Evolutionary conservation across 2,329 filamentous ascomycete species (phyloP).

Genomic region (Davidsoniella neocaledoniae): DNA sequence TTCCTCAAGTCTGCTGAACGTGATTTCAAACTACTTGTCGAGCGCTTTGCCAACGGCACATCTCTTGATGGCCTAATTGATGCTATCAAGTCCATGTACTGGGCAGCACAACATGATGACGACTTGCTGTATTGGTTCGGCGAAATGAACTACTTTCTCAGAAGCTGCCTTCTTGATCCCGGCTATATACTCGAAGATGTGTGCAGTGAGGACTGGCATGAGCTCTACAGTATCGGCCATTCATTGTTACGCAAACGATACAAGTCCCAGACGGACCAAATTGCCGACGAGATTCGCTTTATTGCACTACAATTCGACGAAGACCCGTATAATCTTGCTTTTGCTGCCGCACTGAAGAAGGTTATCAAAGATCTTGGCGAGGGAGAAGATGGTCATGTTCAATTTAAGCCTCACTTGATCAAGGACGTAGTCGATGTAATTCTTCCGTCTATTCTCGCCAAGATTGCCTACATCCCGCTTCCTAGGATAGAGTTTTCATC

Average conservation of each 20-base stretch:
- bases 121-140: conserved; percentile 87
- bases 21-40: conserved; percentile 72
- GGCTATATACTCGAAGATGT: conserved; percentile 77
- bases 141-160: conserved; percentile 57
- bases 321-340: conserved; percentile 71
- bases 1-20: conserved; percentile 55
- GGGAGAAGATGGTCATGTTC: conserved; percentile 65
- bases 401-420: conserved; percentile 83
- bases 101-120: conserved; percentile 68
- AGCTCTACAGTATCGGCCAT: conserved; percentile 68
- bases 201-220: conserved; percentile 68
- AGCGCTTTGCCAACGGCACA: conserved; percentile 90
- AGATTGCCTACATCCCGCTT: conserved; percentile 75
- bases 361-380: conserved; percentile 79
- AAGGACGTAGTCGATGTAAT: conserved; percentile 83
- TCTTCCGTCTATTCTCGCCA: conserved; percentile 66
- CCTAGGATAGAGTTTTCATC: conserved; percentile 90
- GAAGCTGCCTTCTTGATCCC: conserved; percentile 71
- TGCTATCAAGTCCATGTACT: conserved; percentile 71
- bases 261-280: conserved; percentile 64
- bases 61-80: conserved; percentile 75
- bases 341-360: conserved; percentile 60
- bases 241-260: conserved; percentile 84
- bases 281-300: conserved; percentile 84
- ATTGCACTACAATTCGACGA: conserved; percentile 75